Evolutionary conservation across 768 basidiomycete species (phyloP), one percentile per base, ranked within the genome.

Genomic region (Pleurotus tuber-regium): DNA sequence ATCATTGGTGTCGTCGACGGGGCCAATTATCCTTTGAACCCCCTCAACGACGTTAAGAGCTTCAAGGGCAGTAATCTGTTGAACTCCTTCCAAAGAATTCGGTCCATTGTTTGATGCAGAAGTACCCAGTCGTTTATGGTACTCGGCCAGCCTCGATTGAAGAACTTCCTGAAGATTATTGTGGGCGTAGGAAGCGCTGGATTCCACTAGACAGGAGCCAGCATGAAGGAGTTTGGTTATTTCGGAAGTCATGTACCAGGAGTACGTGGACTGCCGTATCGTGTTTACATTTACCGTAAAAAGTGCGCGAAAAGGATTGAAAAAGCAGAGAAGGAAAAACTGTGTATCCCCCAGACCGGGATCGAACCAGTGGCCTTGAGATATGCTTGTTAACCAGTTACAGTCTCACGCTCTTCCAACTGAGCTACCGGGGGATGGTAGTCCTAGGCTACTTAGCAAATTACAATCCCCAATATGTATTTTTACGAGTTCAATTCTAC

Each of bases 41-140:
- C 67, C 65, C 54, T 74, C 66, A 4, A 88, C 53, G 16, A 81
- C 66, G 26, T 63, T 63, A 14, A 89, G 65, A 1, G 86, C 77
- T 60, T 80, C 79, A 31, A 66, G 68, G 14, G 83, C 85, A 3
- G 84, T 84, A 51, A 68, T 64, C 19, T 79, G 62, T 53, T 84
- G 78, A 16, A 81, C 60, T 5, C 71, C 68, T 38, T 79, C 70
- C 33, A 75, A 52, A 8, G 73, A 64, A 0, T 48, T 38, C 2
- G 55, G 53, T 8, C 56, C 54, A 19, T 62, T 29, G 16, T 53
- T 54, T 25, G 30, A 41, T 23, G 43, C 52, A 43, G 55, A 43
- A 18, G 56, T 43, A 39, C 65, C 61, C 12, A 62, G 52, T 54
- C 56, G 54, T n/a, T 58, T 55, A 57, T 75, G 73, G 58, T 75